These are phyloP conservation scores for Triangularia setosa DNA, from an alignment of 2,329 filamentous ascomycete genomes.

Conservation along the genomic window DNA sequence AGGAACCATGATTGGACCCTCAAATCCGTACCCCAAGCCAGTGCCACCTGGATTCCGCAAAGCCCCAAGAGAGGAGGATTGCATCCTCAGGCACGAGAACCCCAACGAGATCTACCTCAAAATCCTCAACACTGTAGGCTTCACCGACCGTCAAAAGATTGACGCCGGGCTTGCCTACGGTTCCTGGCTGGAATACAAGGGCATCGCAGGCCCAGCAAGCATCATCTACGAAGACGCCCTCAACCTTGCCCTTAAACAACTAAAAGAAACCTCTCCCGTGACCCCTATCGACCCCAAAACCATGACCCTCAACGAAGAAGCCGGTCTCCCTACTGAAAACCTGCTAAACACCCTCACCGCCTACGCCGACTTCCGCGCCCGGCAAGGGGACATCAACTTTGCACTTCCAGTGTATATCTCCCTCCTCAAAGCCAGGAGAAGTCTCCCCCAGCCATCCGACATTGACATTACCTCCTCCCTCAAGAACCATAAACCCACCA, in stretches of 20 bases:
- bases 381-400: constrained; percentile 58
- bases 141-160: constrained; percentile 72
- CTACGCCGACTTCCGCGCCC: constrained; percentile 73
- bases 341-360: constrained; percentile 71
- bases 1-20: constrained; percentile 73
- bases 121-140: constrained; percentile 75
- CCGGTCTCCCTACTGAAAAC: constrained; percentile 62
- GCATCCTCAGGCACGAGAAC: constrained; percentile 61
- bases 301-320: constrained; percentile 58
- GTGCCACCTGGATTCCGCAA: constrained; percentile 60
- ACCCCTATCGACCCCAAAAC: constrained; percentile 55
- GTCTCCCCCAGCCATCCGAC: constrained; percentile 39
- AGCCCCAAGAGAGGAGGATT: constrained; percentile 71
- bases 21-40: constrained; percentile 75
- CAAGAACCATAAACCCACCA: constrained; percentile 7
- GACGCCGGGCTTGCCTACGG: constrained; percentile 80
- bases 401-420: constrained; percentile 85
- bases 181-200: constrained; percentile 79
- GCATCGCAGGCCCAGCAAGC: constrained; percentile 58
- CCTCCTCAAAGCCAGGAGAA: constrained; percentile 73
- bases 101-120: constrained; percentile 79
- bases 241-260: constrained; percentile 64
- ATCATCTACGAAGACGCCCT: constrained; percentile 74
- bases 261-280: constrained; percentile 36
- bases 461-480: constrained; percentile 22